Evolutionary conservation across 192 early-diverging fungal genomes (phyloP), one percentile per base, ranked within the genome.

Genomic region (Coemansia sp.): DNA sequence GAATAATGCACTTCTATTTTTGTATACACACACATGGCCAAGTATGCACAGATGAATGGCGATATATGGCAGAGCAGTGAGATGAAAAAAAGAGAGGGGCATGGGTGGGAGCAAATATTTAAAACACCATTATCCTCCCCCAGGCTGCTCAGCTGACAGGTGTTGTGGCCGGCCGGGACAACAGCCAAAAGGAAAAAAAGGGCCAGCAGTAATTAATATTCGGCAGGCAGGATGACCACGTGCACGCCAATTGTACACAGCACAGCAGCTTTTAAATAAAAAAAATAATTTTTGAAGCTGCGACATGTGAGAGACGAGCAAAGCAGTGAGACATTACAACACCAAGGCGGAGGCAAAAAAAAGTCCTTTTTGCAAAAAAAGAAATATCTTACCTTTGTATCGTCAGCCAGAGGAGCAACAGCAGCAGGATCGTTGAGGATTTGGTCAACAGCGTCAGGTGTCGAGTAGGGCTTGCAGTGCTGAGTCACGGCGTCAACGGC

Each of bases 401-500:
- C 37, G 55, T 55, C 40, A 16, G 61, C 37, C 69, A 45, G 38
- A 38, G 43, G 43, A 30, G 70, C 59, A 22, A 39, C 35, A 18
- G 69, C 73, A 39, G 69, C 78, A 20, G 80, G 70, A 56, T 82
- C 74, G 52, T 45, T 41, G 24, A 82, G 70, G 37, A 82, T 76
- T 22, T 39, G 55, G n/a, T 61, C 55, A 20, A 76, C 65, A 15
- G 73, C 70, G 37, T 4, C 41, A 3, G 68, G 67, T 20, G 69
- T 65, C 84, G 90, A 43, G 77, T 68, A 59, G 73, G 83, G 71
- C 84, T 87, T n/a, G 87, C 88, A 61, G 85, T 78, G 76, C 87
- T 86, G 12, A 27, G n/a, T 71, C 44, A 87, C 86, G 22, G 86
- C 83, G n/a, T 82, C 75, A 7, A 85, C 71, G 1, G 96, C 96